Conservation (phyloP, 768 basidiomycete species). For the Amanita rubescens region DNA sequence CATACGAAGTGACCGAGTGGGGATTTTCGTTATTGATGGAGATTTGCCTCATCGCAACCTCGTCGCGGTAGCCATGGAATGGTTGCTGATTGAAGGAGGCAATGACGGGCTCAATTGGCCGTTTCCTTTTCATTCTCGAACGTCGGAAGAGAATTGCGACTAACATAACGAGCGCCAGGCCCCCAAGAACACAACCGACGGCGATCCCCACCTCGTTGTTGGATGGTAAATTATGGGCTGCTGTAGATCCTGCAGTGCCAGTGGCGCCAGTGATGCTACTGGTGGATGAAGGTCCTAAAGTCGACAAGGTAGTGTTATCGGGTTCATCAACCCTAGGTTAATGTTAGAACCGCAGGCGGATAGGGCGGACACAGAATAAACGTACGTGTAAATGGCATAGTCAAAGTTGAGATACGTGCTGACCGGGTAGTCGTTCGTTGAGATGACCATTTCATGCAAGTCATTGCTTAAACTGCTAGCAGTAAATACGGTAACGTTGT, state of each 20-base stretch:
- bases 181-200: conserved; percentile 18
- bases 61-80: background rate
- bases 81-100: background rate
- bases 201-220: conserved; percentile 10
- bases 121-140: background rate
- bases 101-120: background rate
- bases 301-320: background rate
- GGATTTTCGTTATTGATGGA: background rate
- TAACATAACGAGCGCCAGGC: conserved; percentile 12
- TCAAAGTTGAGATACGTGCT: conserved; percentile 31
- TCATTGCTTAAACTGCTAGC: conserved; percentile 19
- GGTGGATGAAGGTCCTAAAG: background rate
- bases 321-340: background rate
- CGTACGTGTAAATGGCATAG: conserved; percentile 36
- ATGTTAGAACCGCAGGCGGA: background rate
- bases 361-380: background rate
- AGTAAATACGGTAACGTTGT: conserved; percentile 24
- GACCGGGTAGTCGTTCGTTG: conserved; percentile 21
- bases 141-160: conserved; percentile 1
- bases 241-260: background rate
- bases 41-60: background rate
- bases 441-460: conserved; percentile 24
- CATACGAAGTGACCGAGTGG: background rate
- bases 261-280: background rate
- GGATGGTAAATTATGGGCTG: conserved; percentile 4